These are phyloP conservation scores for Pleurotus salmoneostramineus DNA, from an alignment of 768 basidiomycete species.

Conservation along the genomic window DNA sequence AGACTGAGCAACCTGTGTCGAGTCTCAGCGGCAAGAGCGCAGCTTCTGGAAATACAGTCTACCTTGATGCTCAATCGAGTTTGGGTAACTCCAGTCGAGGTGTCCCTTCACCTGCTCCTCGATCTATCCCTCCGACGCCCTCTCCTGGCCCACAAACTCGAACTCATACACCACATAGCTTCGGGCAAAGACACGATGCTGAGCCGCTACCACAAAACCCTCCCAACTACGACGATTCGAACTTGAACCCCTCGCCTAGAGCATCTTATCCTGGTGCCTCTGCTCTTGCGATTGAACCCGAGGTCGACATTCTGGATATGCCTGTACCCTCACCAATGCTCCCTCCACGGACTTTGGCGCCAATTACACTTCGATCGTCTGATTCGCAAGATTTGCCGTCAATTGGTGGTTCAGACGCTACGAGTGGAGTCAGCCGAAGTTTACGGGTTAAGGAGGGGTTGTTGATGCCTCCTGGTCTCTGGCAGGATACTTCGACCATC, in stretches of 20 bases:
- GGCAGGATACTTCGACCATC: constrained; percentile 4
- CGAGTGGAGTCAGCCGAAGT: background rate
- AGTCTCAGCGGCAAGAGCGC: constrained; percentile 51
- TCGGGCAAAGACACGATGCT: background rate
- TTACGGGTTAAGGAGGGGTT: background rate
- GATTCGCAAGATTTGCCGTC: background rate
- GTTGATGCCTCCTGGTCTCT: background rate
- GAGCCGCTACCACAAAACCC: background rate
- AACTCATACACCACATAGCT: background rate
- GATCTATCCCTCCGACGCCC: constrained; percentile 26
- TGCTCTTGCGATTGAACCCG: constrained; percentile 5
- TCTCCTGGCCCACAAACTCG: constrained; percentile 26
- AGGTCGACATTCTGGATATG: constrained; percentile 47
- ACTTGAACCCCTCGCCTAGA: background rate
- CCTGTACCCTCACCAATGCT: constrained; percentile 53
- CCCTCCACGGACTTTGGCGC: background rate
- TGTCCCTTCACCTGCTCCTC: constrained; percentile 20
- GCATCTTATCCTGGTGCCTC: background rate
- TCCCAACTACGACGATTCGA: background rate
- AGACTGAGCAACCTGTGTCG: constrained; percentile 53
- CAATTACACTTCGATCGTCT: background rate
- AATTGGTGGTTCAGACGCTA: background rate
- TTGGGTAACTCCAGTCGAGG: constrained; percentile 4
- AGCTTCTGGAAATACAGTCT: constrained; percentile 51
- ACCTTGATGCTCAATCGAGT: constrained; percentile 47